Percentiles rank a stretch among this genome's conserved stretches.
phyloP scores from a whole-genome alignment of 257 asterid species.

The Fraxinus excelsior region DNA sequence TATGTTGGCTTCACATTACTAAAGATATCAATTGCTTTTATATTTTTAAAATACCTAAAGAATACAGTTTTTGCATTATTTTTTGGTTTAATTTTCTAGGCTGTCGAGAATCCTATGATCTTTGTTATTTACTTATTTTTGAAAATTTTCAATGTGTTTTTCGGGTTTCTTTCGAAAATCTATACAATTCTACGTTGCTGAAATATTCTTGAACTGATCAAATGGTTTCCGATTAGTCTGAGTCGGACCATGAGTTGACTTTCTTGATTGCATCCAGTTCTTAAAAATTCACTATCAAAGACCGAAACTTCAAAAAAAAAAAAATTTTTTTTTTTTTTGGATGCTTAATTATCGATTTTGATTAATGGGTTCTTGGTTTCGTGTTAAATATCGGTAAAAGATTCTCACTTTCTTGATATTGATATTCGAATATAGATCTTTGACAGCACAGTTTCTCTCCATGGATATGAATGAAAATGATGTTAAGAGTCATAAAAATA shows the following conservation, averaged over 20 bases:
- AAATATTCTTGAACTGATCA: slow-evolving; percentile 15
- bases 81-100: not conserved
- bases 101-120: not conserved
- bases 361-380: slow-evolving; percentile 25
- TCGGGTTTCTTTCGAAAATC: not conserved
- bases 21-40: not conserved
- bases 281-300: slow-evolving; percentile 20
- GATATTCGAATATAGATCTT: slow-evolving; percentile 25
- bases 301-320: slow-evolving; percentile 25
- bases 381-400: slow-evolving; percentile 12
- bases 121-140: not conserved
- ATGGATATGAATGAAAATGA: slow-evolving; percentile 56
- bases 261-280: slow-evolving; percentile 25
- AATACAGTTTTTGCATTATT: not conserved
- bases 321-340: not conserved
- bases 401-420: not conserved
- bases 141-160: not conserved
- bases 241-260: slow-evolving; percentile 42
- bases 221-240: slow-evolving; percentile 22
- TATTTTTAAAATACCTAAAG: not conserved
- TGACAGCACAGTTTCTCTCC: slow-evolving; percentile 18
- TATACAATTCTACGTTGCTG: not conserved
- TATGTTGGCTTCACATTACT: not conserved
- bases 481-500: slow-evolving; percentile 34
- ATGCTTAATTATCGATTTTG: slow-evolving; percentile 26